Evolutionary conservation across 257 asterid species (phyloP).

Genomic region (Thymus mandschuricus): DNA sequence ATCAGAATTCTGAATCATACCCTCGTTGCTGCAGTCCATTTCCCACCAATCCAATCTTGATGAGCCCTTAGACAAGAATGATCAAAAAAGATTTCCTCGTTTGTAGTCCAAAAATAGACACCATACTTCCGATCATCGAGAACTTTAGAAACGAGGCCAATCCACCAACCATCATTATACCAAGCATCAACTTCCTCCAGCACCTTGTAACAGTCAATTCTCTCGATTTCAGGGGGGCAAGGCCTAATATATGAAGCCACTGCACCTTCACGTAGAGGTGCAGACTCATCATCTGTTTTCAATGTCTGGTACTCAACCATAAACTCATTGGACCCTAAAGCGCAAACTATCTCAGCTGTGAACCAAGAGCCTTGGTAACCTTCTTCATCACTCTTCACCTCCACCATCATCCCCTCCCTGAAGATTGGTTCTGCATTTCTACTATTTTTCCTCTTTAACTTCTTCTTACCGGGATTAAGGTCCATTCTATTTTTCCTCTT

Average conservation of each 20-base stretch:
- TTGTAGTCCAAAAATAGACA: slow-evolving; percentile 58
- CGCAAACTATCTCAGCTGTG: slow-evolving; percentile 48
- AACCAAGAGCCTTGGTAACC: slow-evolving; percentile 76
- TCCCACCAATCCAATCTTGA: slow-evolving; percentile 70
- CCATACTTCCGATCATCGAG: slow-evolving; percentile 46
- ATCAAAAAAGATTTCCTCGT: slow-evolving; percentile 52
- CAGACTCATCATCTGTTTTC: slow-evolving; percentile 51
- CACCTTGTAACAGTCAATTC: slow-evolving; percentile 41
- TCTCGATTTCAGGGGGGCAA: slow-evolving; percentile 48
- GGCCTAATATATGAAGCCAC: slow-evolving; percentile 55
- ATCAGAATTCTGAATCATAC: slow-evolving; percentile 32
- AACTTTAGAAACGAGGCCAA: slow-evolving; percentile 56
- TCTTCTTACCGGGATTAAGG: slow-evolving; percentile 32
- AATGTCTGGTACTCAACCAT: slow-evolving; percentile 67
- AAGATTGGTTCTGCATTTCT: slow-evolving; percentile 39
- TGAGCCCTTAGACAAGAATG: slow-evolving; percentile 57
- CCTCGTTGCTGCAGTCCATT: slow-evolving; percentile 53
- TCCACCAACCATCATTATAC: slow-evolving; percentile 86
- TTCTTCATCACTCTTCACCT: slow-evolving; percentile 66
- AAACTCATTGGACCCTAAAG: slow-evolving; percentile 31
- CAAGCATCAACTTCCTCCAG: slow-evolving; percentile 72
- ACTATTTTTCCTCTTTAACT: slow-evolving; percentile 39
- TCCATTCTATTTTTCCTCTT: background rate
- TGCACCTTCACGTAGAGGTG: slow-evolving; percentile 45
- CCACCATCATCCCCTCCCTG: slow-evolving; percentile 57